Evolutionary conservation across 345 rosid species (phyloP).

Genomic region (Aquilaria yunnanensis): DNA sequence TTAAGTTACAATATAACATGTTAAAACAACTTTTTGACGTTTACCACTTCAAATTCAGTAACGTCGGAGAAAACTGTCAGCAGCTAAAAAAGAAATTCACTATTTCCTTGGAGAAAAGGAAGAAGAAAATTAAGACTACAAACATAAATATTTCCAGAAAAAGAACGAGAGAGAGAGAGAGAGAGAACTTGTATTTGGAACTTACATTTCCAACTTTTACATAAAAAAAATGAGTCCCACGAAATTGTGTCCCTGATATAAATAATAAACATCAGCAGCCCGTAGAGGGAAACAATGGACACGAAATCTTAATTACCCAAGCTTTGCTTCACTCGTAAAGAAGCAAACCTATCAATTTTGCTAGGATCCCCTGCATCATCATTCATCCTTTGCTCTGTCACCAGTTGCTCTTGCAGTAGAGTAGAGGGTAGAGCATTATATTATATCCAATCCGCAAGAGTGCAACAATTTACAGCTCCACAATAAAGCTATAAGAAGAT

Average conservation of each 20-base stretch:
- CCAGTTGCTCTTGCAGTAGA: conserved; percentile 15
- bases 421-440: conserved; percentile 11
- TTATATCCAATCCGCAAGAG: conserved; percentile 17
- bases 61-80: too few species aligned
- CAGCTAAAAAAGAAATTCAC: too few species aligned
- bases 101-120: too few species aligned
- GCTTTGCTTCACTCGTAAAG: conserved; percentile 15
- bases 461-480: conserved; percentile 31
- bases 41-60: too few species aligned
- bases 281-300: conserved; percentile 24
- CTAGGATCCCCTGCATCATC: conserved; percentile 24
- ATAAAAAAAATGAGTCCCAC: conserved; percentile 16
- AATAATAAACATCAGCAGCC: conserved; percentile 16
- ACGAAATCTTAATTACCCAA: conserved; percentile 14
- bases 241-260: conserved; percentile 13
- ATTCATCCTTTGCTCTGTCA: conserved; percentile 14
- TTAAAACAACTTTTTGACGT: too few species aligned
- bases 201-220: conserved; percentile 18
- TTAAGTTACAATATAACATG: too few species aligned
- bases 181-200: neutral
- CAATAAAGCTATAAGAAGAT: conserved; percentile 3
- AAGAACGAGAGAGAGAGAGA: too few species aligned
- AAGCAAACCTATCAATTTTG: conserved; percentile 27
- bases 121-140: too few species aligned
- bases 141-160: too few species aligned